Conservation (phyloP, 495 filamentous ascomycete species). For the Neurospora sp. region DNA sequence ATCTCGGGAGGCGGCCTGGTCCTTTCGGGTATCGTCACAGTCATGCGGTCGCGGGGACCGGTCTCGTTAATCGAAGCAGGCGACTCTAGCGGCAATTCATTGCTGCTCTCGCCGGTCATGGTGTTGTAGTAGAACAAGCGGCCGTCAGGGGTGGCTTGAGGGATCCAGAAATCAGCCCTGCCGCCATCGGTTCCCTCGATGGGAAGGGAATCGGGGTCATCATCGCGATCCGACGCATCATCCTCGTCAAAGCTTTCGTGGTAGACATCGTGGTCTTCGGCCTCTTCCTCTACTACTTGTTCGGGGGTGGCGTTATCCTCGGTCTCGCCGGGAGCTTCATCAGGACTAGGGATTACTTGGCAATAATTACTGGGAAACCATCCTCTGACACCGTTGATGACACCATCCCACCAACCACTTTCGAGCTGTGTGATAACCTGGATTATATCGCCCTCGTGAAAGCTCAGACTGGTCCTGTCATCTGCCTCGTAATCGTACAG, state of each 20-base stretch:
- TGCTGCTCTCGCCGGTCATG: slow-evolving; percentile 82
- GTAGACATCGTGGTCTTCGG: slow-evolving; percentile 40
- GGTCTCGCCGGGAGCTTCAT: slow-evolving; percentile 54
- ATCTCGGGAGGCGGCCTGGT: slow-evolving; percentile 88
- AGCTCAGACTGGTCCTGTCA: slow-evolving; percentile 92
- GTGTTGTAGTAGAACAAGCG: slow-evolving; percentile 97
- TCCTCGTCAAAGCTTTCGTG: slow-evolving; percentile 29
- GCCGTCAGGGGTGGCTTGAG: slow-evolving; percentile 89
- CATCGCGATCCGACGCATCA: slow-evolving; percentile 19
- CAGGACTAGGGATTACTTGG: slow-evolving; percentile 62
- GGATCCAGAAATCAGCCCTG: slow-evolving; percentile 95
- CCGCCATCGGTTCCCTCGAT: slow-evolving; percentile 58
- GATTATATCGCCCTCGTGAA: slow-evolving; percentile 89
- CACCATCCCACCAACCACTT: slow-evolving; percentile 98
- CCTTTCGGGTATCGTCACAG: slow-evolving; percentile 79
- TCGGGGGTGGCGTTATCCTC: slow-evolving; percentile 34
- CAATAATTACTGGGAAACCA: slow-evolving; percentile 99
- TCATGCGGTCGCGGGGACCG: slow-evolving; percentile 78
- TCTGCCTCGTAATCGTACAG: slow-evolving; percentile 97
- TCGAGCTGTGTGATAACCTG: slow-evolving; percentile 96
- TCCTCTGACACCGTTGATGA: slow-evolving; percentile 83
- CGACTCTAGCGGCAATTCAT: slow-evolving; percentile 87
- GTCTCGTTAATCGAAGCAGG: slow-evolving; percentile 70
- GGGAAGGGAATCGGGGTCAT: slow-evolving; percentile 50
- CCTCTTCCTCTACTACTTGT: slow-evolving; percentile 50